Percentiles rank a stretch among this genome's conserved stretches.
phyloP scores from a whole-genome alignment of 805 yeast genomes.

The Ogataea methanolica region DNA sequence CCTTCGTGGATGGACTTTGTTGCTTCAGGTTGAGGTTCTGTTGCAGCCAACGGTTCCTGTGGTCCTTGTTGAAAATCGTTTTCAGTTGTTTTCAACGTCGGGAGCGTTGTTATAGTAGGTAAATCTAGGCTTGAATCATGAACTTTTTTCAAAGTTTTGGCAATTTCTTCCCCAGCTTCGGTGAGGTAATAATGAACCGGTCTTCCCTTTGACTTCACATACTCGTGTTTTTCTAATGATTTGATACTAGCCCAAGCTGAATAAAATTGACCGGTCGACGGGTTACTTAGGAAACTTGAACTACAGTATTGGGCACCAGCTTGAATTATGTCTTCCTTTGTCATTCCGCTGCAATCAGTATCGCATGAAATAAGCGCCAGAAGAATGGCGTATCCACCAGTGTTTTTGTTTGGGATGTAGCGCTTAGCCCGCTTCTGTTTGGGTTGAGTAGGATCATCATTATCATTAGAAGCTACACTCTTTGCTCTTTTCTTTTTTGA shows the following conservation, averaged over 20 bases:
- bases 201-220: conserved; percentile 52
- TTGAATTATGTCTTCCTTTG: conserved; percentile 53
- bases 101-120: background rate
- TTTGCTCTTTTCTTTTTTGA: conserved; percentile 4
- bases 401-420: conserved; percentile 68
- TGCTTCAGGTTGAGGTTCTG: background rate
- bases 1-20: conserved; percentile 4
- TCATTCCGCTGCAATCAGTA: conserved; percentile 47
- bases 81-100: too few relatives aligned
- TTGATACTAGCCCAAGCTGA: conserved; percentile 75
- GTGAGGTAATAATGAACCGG: conserved; percentile 63
- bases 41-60: background rate
- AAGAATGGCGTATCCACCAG: conserved; percentile 84
- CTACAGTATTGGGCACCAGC: conserved; percentile 54
- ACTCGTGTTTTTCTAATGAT: conserved; percentile 54
- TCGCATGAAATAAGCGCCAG: conserved; percentile 53
- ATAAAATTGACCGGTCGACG: conserved; percentile 56
- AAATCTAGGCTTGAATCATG: conserved; percentile 26
- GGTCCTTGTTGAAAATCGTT: background rate
- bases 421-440: conserved; percentile 22
- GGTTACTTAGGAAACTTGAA: conserved; percentile 53
- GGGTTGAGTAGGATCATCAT: background rate
- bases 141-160: conserved; percentile 47
- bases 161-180: conserved; percentile 63
- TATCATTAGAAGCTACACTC: background rate